Conservation (phyloP, 129 eudicot species). For the Flaveria brownii region DNA sequence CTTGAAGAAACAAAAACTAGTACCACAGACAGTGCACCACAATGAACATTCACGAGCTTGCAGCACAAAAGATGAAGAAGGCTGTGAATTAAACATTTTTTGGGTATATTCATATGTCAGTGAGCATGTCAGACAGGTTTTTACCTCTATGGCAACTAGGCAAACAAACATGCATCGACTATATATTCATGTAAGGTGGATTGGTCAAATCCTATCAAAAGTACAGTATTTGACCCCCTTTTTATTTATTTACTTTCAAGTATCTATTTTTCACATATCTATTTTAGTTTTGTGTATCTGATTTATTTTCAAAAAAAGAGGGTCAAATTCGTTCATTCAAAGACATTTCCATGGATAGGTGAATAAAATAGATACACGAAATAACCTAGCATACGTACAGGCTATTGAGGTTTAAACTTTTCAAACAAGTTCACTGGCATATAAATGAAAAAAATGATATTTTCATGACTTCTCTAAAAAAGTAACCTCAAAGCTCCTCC, state of each 20-base stretch:
- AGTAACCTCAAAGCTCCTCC: neutral
- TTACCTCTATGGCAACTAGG: neutral
- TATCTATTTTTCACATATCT: neutral
- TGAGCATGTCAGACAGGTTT: neutral
- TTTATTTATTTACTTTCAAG: neutral
- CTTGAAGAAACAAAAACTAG: neutral
- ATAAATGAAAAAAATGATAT: neutral
- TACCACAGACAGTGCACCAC: neutral
- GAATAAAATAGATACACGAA: neutral
- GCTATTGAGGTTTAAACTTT: neutral
- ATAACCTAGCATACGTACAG: neutral
- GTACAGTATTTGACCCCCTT: neutral
- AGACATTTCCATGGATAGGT: neutral
- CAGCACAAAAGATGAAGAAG: neutral
- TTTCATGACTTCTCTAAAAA: neutral
- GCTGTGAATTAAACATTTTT: neutral
- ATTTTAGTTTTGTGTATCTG: neutral
- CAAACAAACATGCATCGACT: neutral
- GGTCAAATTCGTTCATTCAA: neutral
- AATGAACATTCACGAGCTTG: neutral
- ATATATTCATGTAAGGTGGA: neutral
- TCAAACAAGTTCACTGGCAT: neutral
- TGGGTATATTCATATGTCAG: neutral
- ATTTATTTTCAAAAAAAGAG: neutral
- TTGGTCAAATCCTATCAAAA: neutral